Evolutionary conservation across 768 basidiomycete genomes (phyloP), one percentile per base, ranked within the genome.

Genomic region (Boletus pseudo-olivaceus): DNA sequence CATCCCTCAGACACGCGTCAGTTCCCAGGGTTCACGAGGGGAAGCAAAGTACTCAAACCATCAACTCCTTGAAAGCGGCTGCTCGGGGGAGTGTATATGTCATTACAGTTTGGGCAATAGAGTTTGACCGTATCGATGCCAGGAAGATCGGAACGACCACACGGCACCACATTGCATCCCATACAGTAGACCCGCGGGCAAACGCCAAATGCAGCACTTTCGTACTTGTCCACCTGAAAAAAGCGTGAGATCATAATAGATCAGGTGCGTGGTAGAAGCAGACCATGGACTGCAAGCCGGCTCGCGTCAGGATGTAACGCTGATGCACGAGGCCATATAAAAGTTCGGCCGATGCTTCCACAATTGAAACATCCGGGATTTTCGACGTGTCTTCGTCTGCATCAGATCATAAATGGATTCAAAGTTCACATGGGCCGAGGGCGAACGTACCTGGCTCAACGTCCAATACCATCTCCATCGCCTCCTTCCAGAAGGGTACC

Each of bases 401-500:
- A 55, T 55, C 19, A 41, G 42, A 55, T 56, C 47, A 61, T 33
- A 32, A 19, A 56, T 58, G 53, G 56, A 26, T 17, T 19, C 26
- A 46, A 56, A 47, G 50, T 54, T 54, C 46, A 51, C 52, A 51
- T 48, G 54, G 58, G 49, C 49, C 47, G 26, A 50, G 56, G 59
- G 57, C 33, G 26, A 29, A 70, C 86, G 71, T 69, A 95, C 96
- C 94, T 78, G 97, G 93, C 74, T 99, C 97, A 49, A 98, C 96
- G 74, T 99, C 97, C 61, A 99, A 74, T 15, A 99, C 93, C 97
- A 99, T 99, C 76, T 99, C 97, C 88, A 99, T 90, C 42, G 97
- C 97, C 71, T 99, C 97, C 71, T 98, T 98, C 93, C 96, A 99
- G 70, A 99, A 99, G 8, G 97, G 97, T 17, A 98, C 97, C 86